Evolutionary conservation across 2,329 filamentous ascomycete genomes (phyloP), one percentile per base, ranked within the genome.

Genomic region (Alternaria triticimaculans): DNA sequence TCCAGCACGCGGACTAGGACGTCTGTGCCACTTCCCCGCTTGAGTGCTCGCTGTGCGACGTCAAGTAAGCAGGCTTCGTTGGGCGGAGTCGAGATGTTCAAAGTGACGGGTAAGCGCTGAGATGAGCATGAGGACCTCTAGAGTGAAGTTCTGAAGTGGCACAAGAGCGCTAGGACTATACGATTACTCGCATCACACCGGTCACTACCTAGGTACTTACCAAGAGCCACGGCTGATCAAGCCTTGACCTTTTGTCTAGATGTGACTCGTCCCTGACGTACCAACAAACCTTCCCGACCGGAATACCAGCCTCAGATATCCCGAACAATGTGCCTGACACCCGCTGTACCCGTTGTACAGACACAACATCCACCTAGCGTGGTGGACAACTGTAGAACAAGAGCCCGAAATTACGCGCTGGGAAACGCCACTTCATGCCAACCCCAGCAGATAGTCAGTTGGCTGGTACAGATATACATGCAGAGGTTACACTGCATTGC

Each of bases 361-460:
- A 18, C 20, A 33, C 23, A 57, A 61, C 63, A 56, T 61, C 48
- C 23, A 53, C 51, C 55, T 43, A 49, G 45, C 25, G 48, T 20
- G 6, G 20, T 43, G 23, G 18, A 26, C 12, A 28, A 33, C 5
- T 41, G 37, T 41, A 41, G 37, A 41, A 18, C 37, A 41, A 41
- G n/a, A 41, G n/a, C 15, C 46, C 41, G 33, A 44, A 23, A 41
- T 45, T 54, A 26, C 58, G 55, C 58, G 55, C 48, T 51, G 62
- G 21, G 46, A 51, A 26, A 61, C 60, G 60, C 60, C 57, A 54
- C 46, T 45, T 56, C 15, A 50, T 60, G 43, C 26, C 11, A 49
- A 25, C 49, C 26, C 14, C 44, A 46, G 51, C 21, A 14, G 43
- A 18, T 15, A 54, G 62, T 60, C 6, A 20, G 12, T 37, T 51